Conservation (phyloP, 2,329 filamentous ascomycete species). For the Apiospora kogelbergensis region DNA sequence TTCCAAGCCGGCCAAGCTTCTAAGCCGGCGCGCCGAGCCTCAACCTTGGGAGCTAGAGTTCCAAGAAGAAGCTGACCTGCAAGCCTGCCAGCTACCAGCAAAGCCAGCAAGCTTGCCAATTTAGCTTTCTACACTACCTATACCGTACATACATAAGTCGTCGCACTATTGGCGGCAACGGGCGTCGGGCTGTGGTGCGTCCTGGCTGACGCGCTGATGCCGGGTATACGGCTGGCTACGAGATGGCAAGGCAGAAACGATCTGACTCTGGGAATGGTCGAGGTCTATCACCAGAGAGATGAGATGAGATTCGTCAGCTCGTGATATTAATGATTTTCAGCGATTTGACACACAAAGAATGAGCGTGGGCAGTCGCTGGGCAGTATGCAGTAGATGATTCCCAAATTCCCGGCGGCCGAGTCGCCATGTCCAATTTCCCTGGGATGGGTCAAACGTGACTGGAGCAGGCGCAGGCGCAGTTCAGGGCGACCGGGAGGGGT, state of each 20-base stretch:
- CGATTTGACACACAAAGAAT: neutral
- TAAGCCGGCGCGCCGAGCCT: neutral
- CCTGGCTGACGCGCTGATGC: neutral
- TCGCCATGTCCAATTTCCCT: conserved; percentile 7
- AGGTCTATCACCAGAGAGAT: neutral
- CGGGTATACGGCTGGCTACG: neutral
- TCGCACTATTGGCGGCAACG: neutral
- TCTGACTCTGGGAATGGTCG: neutral
- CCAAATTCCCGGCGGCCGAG: neutral
- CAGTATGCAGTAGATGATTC: neutral
- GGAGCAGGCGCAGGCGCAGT: conserved; percentile 8
- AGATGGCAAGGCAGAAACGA: neutral
- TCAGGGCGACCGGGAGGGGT: conserved; percentile 11
- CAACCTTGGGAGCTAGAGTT: neutral
- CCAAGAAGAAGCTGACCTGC: neutral
- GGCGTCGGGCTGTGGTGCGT: neutral
- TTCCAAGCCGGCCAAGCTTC: neutral
- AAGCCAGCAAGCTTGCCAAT: neutral
- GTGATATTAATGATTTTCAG: neutral
- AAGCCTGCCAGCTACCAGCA: neutral
- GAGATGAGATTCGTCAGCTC: conserved; percentile 2
- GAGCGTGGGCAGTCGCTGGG: neutral
- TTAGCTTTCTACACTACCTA: neutral
- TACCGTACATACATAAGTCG: neutral
- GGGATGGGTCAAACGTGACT: conserved; percentile 15